phyloP scores from a whole-genome alignment of 805 yeast genomes.

The Yarrowia yakushimensis region DNA sequence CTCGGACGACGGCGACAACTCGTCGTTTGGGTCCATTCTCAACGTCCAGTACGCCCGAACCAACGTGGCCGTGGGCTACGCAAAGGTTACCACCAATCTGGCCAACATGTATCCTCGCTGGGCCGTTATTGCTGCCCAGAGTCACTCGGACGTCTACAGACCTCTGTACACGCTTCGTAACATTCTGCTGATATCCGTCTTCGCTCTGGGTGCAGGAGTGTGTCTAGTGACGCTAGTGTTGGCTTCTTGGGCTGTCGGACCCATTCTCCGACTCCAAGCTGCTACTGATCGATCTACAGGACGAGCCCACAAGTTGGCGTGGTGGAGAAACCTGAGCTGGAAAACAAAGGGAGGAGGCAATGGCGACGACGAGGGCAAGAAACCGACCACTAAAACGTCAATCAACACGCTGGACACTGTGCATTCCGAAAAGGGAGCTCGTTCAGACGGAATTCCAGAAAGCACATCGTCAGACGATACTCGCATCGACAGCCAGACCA shows the following conservation, averaged over 20 bases:
- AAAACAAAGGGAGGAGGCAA: not conserved
- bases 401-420: not conserved
- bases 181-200: slow-evolving; percentile 71
- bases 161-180: slow-evolving; percentile 62
- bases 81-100: not conserved
- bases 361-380: not conserved
- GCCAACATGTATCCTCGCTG: slow-evolving; percentile 45
- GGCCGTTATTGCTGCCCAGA: slow-evolving; percentile 70
- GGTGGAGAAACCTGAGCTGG: slow-evolving; percentile 5
- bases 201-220: slow-evolving; percentile 61
- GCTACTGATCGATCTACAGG: slow-evolving; percentile 71
- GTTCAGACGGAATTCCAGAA: not conserved
- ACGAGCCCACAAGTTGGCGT: not conserved
- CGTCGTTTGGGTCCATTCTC: not conserved
- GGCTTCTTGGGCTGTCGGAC: slow-evolving; percentile 78
- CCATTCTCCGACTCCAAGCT: slow-evolving; percentile 72
- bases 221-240: slow-evolving; percentile 69
- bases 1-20: not conserved
- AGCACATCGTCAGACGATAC: slow-evolving; percentile 14
- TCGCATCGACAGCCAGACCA: not conserved
- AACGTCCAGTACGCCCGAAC: slow-evolving; percentile 6
- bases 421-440: not conserved
- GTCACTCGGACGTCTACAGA: slow-evolving; percentile 51
- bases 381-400: not conserved
- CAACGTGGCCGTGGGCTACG: not conserved